Percentiles rank a stretch among this genome's conserved stretches.
Conservation (phyloP, 345 rosid genomes). For the Sonneratia alba region DNA sequence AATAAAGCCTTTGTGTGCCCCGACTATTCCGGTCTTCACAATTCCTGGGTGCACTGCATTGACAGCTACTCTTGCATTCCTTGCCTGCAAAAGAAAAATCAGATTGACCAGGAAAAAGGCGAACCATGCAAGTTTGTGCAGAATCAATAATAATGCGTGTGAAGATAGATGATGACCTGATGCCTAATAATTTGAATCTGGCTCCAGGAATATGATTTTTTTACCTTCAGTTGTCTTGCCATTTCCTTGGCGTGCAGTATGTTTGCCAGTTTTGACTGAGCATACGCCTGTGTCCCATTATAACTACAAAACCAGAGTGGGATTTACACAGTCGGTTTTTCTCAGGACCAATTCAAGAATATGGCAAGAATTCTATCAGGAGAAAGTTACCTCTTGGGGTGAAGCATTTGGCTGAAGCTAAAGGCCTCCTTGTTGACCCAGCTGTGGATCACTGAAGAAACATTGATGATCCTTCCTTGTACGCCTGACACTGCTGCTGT, state of each 20-base stretch:
- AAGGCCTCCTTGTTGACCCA: conserved; percentile 74
- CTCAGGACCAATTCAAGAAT: neutral
- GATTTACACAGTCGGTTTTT: neutral
- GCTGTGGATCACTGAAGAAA: conserved; percentile 80
- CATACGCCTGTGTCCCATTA: conserved; percentile 77
- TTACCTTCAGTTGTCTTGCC: conserved; percentile 63
- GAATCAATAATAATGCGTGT: neutral
- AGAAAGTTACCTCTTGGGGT: conserved; percentile 51
- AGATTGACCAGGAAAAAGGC: too few species aligned
- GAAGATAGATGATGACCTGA: neutral
- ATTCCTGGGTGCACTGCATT: conserved; percentile 95
- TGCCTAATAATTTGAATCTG: too few species aligned
- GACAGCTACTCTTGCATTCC: conserved; percentile 65
- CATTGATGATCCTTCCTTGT: conserved; percentile 77
- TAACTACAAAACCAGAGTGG: conserved; percentile 28
- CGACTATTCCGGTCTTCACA: conserved; percentile 85
- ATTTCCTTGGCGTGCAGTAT: conserved; percentile 79
- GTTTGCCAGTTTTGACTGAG: conserved; percentile 77
- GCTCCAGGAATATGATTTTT: too few species aligned
- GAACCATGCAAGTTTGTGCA: too few species aligned
- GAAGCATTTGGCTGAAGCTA: conserved; percentile 48
- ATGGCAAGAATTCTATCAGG: neutral
- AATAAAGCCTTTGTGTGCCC: conserved; percentile 71
- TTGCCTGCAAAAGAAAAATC: conserved; percentile 35
- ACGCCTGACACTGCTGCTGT: conserved; percentile 60